Evolutionary conservation across 805 yeast genomes (phyloP).

Genomic region (Tetrapisispora pingtungensis): DNA sequence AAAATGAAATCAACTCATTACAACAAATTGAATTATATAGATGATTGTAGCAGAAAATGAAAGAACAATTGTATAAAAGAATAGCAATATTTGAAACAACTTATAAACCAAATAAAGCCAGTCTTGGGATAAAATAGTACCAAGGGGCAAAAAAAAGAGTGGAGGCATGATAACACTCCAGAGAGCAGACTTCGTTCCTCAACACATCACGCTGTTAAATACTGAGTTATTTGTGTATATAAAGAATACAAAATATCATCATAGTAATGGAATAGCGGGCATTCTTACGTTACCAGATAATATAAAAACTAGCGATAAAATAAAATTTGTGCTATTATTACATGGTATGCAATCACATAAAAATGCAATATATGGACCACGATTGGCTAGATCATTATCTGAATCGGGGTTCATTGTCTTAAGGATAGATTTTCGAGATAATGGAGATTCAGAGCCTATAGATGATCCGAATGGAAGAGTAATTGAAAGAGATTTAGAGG

Average conservation of each 20-base stretch:
- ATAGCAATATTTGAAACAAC: too few relatives aligned
- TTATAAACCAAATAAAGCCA: too few relatives aligned
- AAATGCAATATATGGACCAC: conserved; percentile 62
- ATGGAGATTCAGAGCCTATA: conserved; percentile 61
- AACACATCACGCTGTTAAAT: conserved; percentile 7
- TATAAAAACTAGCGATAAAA: too few relatives aligned
- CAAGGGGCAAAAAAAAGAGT: too few relatives aligned
- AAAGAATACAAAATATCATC: conserved; percentile 16
- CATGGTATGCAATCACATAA: conserved; percentile 87
- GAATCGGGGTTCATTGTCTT: conserved; percentile 54
- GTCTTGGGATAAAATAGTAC: too few relatives aligned
- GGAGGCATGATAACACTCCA: too few relatives aligned
- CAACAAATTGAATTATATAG: too few relatives aligned
- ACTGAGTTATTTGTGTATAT: conserved; percentile 16
- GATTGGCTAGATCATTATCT: conserved; percentile 52
- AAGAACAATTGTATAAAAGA: too few relatives aligned
- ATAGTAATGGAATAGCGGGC: conserved; percentile 29
- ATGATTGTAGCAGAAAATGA: too few relatives aligned
- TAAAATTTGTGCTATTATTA: conserved; percentile 45
- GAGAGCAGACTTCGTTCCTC: conserved; percentile 3
- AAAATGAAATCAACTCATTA: too few relatives aligned
- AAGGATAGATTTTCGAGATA: conserved; percentile 76
- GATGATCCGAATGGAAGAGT: conserved; percentile 39
- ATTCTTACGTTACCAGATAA: conserved; percentile 15
- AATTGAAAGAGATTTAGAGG: conserved; percentile 56